Evolutionary conservation across 805 yeast genomes (phyloP), one percentile per base, ranked within the genome.

Genomic region (Wickerhamiella kurtzmanii): DNA sequence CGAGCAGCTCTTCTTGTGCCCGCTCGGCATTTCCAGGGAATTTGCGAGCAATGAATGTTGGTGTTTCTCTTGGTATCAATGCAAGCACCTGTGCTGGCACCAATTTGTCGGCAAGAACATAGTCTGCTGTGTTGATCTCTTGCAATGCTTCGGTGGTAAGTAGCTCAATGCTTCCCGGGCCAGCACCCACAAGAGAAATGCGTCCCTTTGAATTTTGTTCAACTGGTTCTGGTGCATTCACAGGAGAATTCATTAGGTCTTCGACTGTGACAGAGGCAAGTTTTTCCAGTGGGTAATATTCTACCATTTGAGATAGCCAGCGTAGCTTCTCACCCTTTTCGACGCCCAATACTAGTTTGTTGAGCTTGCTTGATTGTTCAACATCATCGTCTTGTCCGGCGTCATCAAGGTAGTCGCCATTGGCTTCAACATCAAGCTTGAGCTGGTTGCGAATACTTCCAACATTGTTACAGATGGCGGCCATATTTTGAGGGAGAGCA

Each of bases 21-120:
- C 74, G 74, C 58, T 87, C 96, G 1, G 97, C 96, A 61, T 89
- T 89, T 1, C 97, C 97, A 2, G 97, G 97, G 65, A 87, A 89
- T 63, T 89, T 89, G 37, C 86, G 73, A 1, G 97, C 97, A 49
- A 89, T 87, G 60, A 82, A 86, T 3, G 81, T 68, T 41, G 79
- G 80, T 1, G 94, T 83, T 25, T 71, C 70, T 25, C 73, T 61
- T 0, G 96, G 96, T n/a, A 89, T 80, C 17, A 88, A 64, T 41
- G 80, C 84, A 35, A 89, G 66, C 1, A 89, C 94, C 55, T 80
- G 81, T 55, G 82, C 83, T 2, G 97, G 97, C 0, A 89, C 96
- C 21, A 89, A 71, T 59, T 89, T 89, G 61, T 89, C 97, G 1
- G 96, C 94, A 38, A 89, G 67, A 2, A 89, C 73, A 48, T 84